These are phyloP conservation scores for Coniosporium apollinis DNA, from an alignment of 495 filamentous ascomycete species.

Conservation along the genomic window DNA sequence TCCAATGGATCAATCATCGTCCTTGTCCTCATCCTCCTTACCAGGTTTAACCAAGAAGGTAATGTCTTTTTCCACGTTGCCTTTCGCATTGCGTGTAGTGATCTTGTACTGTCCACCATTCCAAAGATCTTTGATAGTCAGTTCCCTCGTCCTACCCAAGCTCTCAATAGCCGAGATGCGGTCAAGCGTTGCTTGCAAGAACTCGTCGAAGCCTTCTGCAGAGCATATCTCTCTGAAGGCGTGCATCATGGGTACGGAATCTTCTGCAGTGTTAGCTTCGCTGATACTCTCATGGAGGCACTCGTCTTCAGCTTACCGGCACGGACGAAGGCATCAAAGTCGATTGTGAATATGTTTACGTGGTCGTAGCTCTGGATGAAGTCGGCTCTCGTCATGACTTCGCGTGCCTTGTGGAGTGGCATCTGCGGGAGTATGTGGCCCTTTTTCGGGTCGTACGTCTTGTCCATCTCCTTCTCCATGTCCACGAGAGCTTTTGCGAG, in stretches of 20 bases:
- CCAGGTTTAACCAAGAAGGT: conserved; percentile 19
- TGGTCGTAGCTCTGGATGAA: conserved; percentile 89
- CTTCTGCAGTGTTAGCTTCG: conserved; percentile 16
- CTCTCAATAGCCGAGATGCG: conserved; percentile 84
- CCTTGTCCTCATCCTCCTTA: conserved; percentile 14
- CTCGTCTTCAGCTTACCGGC: conserved; percentile 25
- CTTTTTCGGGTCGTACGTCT: conserved; percentile 39
- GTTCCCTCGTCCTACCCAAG: conserved; percentile 74
- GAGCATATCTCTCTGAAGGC: conserved; percentile 73
- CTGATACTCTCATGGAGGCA: not conserved
- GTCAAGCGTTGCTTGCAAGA: conserved; percentile 64
- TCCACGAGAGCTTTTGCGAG: conserved; percentile 81
- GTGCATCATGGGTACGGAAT: conserved; percentile 88
- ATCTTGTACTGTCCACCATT: conserved; percentile 67
- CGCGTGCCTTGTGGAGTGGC: conserved; percentile 65
- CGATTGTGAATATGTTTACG: conserved; percentile 90
- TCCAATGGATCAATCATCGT: too few relatives aligned
- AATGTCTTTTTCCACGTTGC: conserved; percentile 19
- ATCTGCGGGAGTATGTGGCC: conserved; percentile 72
- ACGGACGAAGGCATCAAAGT: conserved; percentile 69
- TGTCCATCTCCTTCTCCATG: conserved; percentile 48
- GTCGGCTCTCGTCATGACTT: conserved; percentile 90
- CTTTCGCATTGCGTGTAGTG: conserved; percentile 34
- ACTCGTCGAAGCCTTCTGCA: conserved; percentile 56
- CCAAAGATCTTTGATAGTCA: conserved; percentile 75